Evolutionary conservation across 2,329 filamentous ascomycete species (phyloP).

Genomic region (Apiospora pterosperma): DNA sequence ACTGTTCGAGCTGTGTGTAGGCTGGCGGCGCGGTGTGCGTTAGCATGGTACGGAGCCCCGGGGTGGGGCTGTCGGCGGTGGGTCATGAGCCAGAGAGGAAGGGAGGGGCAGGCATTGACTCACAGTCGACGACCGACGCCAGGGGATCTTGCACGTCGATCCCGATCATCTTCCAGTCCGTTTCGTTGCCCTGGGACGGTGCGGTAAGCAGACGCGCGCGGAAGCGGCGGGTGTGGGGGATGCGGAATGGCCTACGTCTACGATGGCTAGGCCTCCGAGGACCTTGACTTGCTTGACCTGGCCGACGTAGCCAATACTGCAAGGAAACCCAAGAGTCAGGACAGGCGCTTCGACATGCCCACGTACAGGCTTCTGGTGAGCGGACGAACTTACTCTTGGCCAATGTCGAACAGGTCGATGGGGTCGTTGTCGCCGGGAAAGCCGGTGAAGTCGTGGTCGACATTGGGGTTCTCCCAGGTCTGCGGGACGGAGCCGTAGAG

Average conservation of each 20-base stretch:
- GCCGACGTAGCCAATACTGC: background rate
- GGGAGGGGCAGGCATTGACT: background rate
- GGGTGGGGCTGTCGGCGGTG: background rate
- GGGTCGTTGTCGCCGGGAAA: conserved; percentile 38
- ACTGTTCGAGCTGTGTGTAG: background rate
- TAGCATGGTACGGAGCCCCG: too few relatives aligned
- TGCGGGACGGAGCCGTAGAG: conserved; percentile 41
- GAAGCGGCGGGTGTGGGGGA: background rate
- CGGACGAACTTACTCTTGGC: conserved; percentile 28
- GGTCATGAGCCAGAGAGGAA: too few relatives aligned
- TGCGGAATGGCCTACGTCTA: background rate
- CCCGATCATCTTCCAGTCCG: background rate
- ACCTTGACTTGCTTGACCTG: background rate
- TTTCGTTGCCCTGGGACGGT: background rate
- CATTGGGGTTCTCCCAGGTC: conserved; percentile 41
- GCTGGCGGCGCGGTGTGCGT: background rate
- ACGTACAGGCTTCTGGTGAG: background rate
- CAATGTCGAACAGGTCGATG: conserved; percentile 38
- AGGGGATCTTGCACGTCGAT: background rate
- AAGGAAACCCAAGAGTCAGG: background rate
- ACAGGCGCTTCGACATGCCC: background rate
- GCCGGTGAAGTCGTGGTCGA: conserved; percentile 34
- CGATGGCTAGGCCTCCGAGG: background rate
- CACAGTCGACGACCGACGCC: background rate
- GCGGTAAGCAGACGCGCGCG: background rate